phyloP scores from a whole-genome alignment of 345 rosid species.

The Bruguiera sexangula region DNA sequence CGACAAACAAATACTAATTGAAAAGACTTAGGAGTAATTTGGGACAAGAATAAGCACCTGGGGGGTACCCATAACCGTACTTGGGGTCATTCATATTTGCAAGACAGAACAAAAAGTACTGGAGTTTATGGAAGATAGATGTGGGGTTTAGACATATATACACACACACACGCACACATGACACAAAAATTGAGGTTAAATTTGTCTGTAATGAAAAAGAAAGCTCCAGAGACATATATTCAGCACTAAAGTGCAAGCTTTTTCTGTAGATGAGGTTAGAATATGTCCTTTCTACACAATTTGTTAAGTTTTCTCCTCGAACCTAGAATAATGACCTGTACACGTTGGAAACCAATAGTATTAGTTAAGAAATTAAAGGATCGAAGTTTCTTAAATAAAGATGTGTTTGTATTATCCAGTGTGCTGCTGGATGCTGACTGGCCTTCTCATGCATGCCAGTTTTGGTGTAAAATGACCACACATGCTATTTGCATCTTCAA shows the following conservation, averaged over 20 bases:
- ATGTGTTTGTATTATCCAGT: too few species aligned
- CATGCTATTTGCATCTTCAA: too few species aligned
- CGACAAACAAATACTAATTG: too few species aligned
- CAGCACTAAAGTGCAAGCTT: background rate
- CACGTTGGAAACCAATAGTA: too few species aligned
- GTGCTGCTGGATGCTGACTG: too few species aligned
- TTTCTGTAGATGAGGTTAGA: conserved; percentile 8
- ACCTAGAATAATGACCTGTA: too few species aligned
- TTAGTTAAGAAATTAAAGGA: too few species aligned
- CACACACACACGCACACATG: background rate
- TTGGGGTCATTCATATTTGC: conserved; percentile 41
- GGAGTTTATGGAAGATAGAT: background rate
- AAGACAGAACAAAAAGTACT: background rate
- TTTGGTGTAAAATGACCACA: too few species aligned
- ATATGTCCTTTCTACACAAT: conserved; percentile 4
- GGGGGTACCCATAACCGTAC: conserved; percentile 54
- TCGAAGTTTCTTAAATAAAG: too few species aligned
- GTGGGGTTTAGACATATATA: background rate
- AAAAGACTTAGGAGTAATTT: background rate
- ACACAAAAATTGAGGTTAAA: conserved; percentile 1
- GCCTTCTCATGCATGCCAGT: too few species aligned
- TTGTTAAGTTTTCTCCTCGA: too few species aligned
- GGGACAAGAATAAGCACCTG: conserved; percentile 26
- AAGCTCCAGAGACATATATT: background rate
- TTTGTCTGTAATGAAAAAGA: conserved; percentile 4